phyloP scores from a whole-genome alignment of 768 basidiomycete genomes.

The Naganishia antarctica region DNA sequence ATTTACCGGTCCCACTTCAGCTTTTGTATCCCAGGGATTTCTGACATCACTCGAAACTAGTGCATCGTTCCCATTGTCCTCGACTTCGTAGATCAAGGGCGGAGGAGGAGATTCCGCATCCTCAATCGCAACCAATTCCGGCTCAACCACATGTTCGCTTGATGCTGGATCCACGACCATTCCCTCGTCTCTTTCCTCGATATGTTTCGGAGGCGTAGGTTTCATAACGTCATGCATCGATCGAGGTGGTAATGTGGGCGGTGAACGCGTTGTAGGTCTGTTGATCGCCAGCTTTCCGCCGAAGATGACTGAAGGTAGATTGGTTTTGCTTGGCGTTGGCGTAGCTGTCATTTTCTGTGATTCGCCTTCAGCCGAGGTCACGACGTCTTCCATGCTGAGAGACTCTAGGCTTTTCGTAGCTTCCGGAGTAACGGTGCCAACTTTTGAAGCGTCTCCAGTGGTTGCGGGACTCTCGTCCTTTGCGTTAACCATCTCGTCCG shows the following conservation, averaged over 20 bases:
- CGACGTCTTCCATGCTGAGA: conserved; percentile 1
- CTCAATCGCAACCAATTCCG: conserved; percentile 18
- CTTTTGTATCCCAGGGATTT: neutral
- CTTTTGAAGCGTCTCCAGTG: neutral
- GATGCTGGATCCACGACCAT: conserved; percentile 6
- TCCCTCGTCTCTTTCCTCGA: neutral
- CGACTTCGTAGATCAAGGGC: conserved; percentile 10
- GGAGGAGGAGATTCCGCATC: conserved; percentile 12
- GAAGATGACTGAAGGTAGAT: conserved; percentile 2
- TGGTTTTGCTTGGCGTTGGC: neutral
- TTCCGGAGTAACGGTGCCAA: neutral
- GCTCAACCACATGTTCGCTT: conserved; percentile 3
- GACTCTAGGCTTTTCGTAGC: conserved; percentile 5
- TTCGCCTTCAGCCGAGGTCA: too few species aligned
- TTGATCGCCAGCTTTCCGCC: conserved; percentile 21
- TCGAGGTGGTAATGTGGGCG: conserved; percentile 4
- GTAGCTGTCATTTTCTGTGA: neutral
- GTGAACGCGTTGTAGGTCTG: neutral
- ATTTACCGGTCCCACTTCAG: neutral
- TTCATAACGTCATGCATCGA: conserved; percentile 5
- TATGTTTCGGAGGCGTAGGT: conserved; percentile 12
- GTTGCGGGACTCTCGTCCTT: neutral
- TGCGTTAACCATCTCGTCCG: neutral
- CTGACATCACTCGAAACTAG: neutral
- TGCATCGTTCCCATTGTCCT: neutral